Evolutionary conservation across 768 basidiomycete genomes (phyloP).

Genomic region (Gymnopilus junonius): DNA sequence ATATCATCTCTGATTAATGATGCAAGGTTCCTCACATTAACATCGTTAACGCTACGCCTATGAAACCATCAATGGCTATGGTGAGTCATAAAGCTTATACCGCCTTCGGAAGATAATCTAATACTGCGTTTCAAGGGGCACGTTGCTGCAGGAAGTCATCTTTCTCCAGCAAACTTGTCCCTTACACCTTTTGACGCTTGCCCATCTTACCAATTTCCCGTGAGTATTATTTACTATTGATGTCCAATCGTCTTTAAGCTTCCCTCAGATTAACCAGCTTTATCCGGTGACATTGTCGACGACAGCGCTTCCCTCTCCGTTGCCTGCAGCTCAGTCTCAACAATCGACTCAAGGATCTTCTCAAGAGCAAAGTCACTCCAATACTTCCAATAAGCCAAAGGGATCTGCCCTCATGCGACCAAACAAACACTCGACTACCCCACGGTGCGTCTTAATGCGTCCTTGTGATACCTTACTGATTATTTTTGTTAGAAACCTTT

Average conservation of each 20-base stretch:
- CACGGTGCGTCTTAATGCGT: background rate
- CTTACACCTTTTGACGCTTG: background rate
- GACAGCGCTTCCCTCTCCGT: background rate
- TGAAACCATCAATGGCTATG: too few relatives aligned
- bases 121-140: background rate
- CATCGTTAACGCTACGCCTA: too few relatives aligned
- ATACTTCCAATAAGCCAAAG: background rate
- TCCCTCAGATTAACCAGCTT: too few relatives aligned
- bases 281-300: background rate
- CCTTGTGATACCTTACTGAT: background rate
- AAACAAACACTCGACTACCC: background rate
- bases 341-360: background rate
- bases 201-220: background rate
- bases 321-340: background rate
- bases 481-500: too few relatives aligned
- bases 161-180: background rate
- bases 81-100: too few relatives aligned
- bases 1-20: too few relatives aligned
- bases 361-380: background rate
- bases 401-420: background rate
- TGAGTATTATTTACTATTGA: background rate
- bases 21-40: too few relatives aligned
- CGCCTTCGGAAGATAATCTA: too few relatives aligned
- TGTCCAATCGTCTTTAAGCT: background rate
- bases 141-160: background rate